phyloP scores from a whole-genome alignment of 306 rosid species.

The Cyamopsis tetragonoloba region DNA sequence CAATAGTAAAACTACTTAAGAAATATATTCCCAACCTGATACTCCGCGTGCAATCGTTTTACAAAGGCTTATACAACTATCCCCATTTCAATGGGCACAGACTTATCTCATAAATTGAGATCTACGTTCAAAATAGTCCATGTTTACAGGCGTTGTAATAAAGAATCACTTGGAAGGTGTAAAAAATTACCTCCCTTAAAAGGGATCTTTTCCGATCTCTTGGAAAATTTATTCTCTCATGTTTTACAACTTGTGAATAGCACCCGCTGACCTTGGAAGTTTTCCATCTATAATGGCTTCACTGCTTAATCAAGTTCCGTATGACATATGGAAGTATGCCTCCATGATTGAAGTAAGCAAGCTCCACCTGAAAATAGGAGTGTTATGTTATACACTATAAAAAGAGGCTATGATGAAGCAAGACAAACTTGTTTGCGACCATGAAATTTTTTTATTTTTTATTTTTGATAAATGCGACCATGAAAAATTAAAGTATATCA shows the following conservation, averaged over 20 bases:
- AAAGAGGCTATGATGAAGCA: background rate
- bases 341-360: constrained; percentile 78
- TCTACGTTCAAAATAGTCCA: background rate
- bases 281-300: constrained; percentile 22
- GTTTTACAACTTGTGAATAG: constrained; percentile 23
- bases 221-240: constrained; percentile 26
- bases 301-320: constrained; percentile 65
- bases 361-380: constrained; percentile 65
- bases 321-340: constrained; percentile 88
- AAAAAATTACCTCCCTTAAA: constrained; percentile 25
- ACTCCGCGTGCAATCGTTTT: background rate
- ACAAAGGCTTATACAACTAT: background rate
- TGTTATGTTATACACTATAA: background rate
- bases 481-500: background rate
- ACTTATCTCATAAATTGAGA: background rate
- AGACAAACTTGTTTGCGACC: background rate
- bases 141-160: constrained; percentile 1
- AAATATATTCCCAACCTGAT: background rate
- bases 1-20: too few species aligned
- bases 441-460: too few species aligned
- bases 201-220: constrained; percentile 28
- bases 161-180: background rate
- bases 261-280: background rate
- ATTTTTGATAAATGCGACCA: too few species aligned
- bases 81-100: constrained; percentile 11